A percentile compares a stretch with the other conserved stretches of the same genome.
Conservation (phyloP, 208 protist genomes). For the Porcisia deanei region DNA sequence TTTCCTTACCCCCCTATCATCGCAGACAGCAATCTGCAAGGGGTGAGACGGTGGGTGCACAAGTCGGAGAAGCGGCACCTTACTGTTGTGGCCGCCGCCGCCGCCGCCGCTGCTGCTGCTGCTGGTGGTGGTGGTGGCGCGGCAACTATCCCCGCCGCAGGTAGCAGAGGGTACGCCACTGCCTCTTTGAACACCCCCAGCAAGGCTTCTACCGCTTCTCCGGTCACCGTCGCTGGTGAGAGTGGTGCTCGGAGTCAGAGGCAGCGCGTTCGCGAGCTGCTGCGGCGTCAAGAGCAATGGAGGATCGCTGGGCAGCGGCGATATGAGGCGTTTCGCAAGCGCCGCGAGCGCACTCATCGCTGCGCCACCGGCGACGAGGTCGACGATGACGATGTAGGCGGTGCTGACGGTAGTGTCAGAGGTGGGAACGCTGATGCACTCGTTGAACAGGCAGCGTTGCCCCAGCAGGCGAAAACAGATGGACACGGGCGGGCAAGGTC, state of each 20-base stretch:
- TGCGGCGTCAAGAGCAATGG: constrained; percentile 26
- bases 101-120: neutral
- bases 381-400: neutral
- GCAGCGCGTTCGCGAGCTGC: constrained; percentile 20
- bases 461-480: neutral
- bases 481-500: neutral
- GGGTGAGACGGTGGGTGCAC: constrained; percentile 20
- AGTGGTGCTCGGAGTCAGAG: constrained; percentile 9
- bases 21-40: constrained; percentile 29
- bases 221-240: neutral
- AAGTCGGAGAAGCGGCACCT: constrained; percentile 15
- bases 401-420: neutral
- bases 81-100: neutral
- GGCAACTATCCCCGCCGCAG: neutral
- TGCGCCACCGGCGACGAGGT: neutral
- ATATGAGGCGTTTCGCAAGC: constrained; percentile 34
- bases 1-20: constrained; percentile 59
- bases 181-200: neutral
- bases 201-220: neutral
- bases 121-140: neutral
- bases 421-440: neutral
- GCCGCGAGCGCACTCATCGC: constrained; percentile 24
- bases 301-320: constrained; percentile 26
- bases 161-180: neutral
- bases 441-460: too few species aligned